Conservation (phyloP, 1,284 basidiomycete genomes). For the Pseudozyma pruni region DNA sequence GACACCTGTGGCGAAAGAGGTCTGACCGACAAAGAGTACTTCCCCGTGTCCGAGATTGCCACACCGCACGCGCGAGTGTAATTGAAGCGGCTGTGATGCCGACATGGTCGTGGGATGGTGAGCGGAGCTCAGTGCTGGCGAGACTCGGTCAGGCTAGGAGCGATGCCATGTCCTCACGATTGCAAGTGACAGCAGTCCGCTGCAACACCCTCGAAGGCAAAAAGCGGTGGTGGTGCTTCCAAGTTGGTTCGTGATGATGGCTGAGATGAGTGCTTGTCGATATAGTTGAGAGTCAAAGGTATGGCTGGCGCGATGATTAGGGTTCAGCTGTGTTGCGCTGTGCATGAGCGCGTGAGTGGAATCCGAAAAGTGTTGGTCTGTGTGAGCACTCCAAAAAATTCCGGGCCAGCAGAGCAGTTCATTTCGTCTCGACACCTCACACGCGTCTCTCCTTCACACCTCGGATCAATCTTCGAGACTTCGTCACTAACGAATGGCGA, state of each 20-base stretch:
- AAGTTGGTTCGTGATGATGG: background rate
- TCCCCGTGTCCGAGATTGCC: conserved; percentile 77
- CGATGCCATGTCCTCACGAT: too few species aligned
- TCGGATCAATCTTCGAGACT: too few species aligned
- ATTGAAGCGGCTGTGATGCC: conserved; percentile 46
- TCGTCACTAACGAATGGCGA: background rate
- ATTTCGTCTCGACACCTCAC: background rate
- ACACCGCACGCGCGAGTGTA: conserved; percentile 58
- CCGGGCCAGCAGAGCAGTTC: conserved; percentile 18
- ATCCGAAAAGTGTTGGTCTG: conserved; percentile 31
- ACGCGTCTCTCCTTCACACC: too few species aligned
- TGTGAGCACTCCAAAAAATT: conserved; percentile 2
- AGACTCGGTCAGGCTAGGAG: background rate
- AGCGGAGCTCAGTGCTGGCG: background rate
- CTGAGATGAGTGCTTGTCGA: conserved; percentile 3
- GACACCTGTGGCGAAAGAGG: conserved; percentile 85
- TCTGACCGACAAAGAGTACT: conserved; percentile 84
- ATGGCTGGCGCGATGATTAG: background rate
- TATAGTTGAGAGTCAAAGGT: conserved; percentile 1
- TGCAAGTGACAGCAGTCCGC: too few species aligned
- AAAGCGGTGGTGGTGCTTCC: background rate
- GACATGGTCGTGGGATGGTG: conserved; percentile 13
- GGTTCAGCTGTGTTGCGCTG: conserved; percentile 4
- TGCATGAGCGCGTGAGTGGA: conserved; percentile 7
- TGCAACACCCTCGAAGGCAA: too few species aligned